phyloP scores from a whole-genome alignment of 192 early-diverging fungal species.

The Lunasporangiospora selenospora region DNA sequence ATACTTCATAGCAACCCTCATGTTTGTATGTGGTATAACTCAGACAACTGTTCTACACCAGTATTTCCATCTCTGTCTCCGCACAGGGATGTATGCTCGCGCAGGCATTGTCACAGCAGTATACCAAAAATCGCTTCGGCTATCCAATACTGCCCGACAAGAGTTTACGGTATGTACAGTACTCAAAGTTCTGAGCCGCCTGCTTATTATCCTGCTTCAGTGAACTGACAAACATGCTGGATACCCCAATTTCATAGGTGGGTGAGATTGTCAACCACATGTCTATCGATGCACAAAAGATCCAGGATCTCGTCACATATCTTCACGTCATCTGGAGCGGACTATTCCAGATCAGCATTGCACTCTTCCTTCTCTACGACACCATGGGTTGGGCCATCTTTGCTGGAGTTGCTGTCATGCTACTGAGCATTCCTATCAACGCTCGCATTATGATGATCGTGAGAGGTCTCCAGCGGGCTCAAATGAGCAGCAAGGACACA shows the following conservation, averaged over 20 bases:
- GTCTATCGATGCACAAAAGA: constrained; percentile 67
- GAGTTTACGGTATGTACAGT: constrained; percentile 79
- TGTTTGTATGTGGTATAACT: constrained; percentile 75
- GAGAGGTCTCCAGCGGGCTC: constrained; percentile 73
- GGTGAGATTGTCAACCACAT: constrained; percentile 67
- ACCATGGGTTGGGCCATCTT: constrained; percentile 84
- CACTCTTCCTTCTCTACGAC: constrained; percentile 78
- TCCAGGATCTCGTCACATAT: constrained; percentile 72
- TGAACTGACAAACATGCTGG: not conserved
- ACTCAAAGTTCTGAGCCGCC: too few relatives aligned
- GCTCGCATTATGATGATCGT: constrained; percentile 66
- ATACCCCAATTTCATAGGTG: constrained; percentile 10
- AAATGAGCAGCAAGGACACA: constrained; percentile 84
- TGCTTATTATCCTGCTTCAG: too few relatives aligned
- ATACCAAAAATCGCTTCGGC: constrained; percentile 82
- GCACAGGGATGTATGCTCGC: constrained; percentile 76
- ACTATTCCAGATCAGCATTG: constrained; percentile 79
- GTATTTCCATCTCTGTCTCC: constrained; percentile 86
- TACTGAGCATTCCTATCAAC: constrained; percentile 84
- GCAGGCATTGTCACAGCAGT: constrained; percentile 82
- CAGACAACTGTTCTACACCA: constrained; percentile 89
- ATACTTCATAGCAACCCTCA: constrained; percentile 79
- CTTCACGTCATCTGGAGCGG: constrained; percentile 78
- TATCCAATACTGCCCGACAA: constrained; percentile 84
- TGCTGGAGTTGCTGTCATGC: constrained; percentile 86